Percentiles rank a stretch among this genome's conserved stretches.
Evolutionary conservation across 2,329 filamentous ascomycete species (phyloP).

Genomic region (Xylariaceae sp.): DNA sequence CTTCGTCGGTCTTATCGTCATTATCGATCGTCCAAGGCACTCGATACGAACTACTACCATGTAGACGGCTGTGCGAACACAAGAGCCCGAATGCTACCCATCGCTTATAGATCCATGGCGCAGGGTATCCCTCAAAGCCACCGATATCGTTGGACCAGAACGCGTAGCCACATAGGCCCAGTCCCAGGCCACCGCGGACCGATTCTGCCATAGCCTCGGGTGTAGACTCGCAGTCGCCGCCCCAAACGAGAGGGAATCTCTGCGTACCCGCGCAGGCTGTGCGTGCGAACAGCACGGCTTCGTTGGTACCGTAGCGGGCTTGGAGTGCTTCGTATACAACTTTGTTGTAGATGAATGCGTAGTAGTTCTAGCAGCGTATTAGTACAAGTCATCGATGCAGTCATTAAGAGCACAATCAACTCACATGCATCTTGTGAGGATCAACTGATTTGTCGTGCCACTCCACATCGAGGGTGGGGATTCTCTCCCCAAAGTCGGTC

Average conservation of each 20-base stretch:
- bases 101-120: constrained; percentile 68
- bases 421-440: constrained; percentile 60
- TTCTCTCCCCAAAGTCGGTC: constrained; percentile 72
- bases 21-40: constrained; percentile 71
- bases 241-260: constrained; percentile 67
- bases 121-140: constrained; percentile 66
- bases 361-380: constrained; percentile 53
- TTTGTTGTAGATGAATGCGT: constrained; percentile 70
- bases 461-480: constrained; percentile 60
- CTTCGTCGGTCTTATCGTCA: constrained; percentile 53
- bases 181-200: constrained; percentile 59
- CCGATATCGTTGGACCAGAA: constrained; percentile 71
- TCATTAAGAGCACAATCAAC: constrained; percentile 1
- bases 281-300: constrained; percentile 64
- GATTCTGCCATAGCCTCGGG: constrained; percentile 71
- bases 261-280: constrained; percentile 65
- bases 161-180: constrained; percentile 61
- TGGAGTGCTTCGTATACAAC: constrained; percentile 64
- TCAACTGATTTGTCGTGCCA: constrained; percentile 60
- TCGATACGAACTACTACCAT: constrained; percentile 66
- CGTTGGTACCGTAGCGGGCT: constrained; percentile 44
- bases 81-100: constrained; percentile 75
- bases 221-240: constrained; percentile 71
- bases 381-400: not conserved
- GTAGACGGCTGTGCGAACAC: constrained; percentile 66